phyloP scores from a whole-genome alignment of 192 early-diverging fungal genomes.

The Mortierella alpina region DNA sequence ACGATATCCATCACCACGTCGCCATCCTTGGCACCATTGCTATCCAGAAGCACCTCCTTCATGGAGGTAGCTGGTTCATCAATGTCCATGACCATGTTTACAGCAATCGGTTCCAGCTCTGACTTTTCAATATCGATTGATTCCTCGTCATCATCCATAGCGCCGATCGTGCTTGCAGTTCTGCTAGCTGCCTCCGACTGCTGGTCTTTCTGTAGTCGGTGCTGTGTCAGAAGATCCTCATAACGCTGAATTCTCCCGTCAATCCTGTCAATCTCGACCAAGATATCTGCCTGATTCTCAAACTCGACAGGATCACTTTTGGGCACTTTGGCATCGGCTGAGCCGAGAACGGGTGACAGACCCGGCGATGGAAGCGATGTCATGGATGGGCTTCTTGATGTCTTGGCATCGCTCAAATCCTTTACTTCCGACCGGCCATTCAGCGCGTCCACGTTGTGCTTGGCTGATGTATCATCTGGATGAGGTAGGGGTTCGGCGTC shows the following conservation, averaged over 20 bases:
- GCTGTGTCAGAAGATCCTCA: constrained; percentile 23
- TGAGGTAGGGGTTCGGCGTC: neutral
- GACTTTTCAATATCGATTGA: constrained; percentile 16
- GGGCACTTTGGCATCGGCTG: neutral
- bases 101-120: neutral
- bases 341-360: constrained; percentile 4
- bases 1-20: constrained; percentile 17
- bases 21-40: neutral
- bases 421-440: neutral
- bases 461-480: neutral
- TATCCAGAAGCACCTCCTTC: neutral
- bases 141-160: neutral
- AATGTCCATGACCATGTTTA: constrained; percentile 6
- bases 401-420: neutral
- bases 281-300: constrained; percentile 38
- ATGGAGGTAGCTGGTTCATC: neutral
- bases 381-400: constrained; percentile 14
- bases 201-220: constrained; percentile 18
- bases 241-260: constrained; percentile 28
- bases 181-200: neutral
- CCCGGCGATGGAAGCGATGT: constrained; percentile 26
- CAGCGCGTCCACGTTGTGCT: neutral
- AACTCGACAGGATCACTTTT: constrained; percentile 3
- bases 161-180: neutral
- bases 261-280: constrained; percentile 44